A percentile compares a stretch with the other conserved stretches of the same genome.
These are phyloP conservation scores for Adansonia grandidieri DNA, from an alignment of 441 rosid genomes.

Conservation along the genomic window DNA sequence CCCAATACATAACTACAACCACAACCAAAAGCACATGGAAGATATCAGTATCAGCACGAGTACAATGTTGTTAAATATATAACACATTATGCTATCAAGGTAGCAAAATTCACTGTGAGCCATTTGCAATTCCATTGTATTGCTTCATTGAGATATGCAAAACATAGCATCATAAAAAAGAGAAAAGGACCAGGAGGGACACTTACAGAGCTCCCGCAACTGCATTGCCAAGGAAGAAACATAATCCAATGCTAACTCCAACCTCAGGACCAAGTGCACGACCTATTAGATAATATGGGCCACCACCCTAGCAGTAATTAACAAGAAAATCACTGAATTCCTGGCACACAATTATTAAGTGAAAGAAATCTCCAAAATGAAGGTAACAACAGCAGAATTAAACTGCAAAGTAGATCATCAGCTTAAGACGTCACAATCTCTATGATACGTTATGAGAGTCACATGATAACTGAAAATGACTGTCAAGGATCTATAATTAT, in stretches of 20 bases:
- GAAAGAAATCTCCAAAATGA: conserved; percentile 15
- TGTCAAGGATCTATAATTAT: background rate
- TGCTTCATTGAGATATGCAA: conserved; percentile 19
- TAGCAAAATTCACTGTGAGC: background rate
- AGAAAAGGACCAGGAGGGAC: conserved; percentile 30
- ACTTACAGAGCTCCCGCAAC: conserved; percentile 99
- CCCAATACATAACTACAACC: conserved; percentile 91
- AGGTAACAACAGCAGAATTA: conserved; percentile 11
- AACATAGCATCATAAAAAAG: conserved; percentile 9
- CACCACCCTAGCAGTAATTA: conserved; percentile 77
- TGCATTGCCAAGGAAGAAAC: conserved; percentile 99
- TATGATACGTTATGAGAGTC: background rate
- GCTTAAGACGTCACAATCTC: background rate
- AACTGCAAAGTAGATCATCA: conserved; percentile 4
- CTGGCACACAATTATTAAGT: conserved; percentile 1
- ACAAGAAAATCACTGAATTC: conserved; percentile 25
- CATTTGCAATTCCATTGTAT: background rate
- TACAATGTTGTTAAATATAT: conserved; percentile 7
- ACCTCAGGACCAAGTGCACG: conserved; percentile 99
- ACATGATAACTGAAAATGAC: conserved; percentile 8
- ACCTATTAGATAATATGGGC: conserved; percentile 99
- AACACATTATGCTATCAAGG: conserved; percentile 23
- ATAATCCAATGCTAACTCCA: conserved; percentile 98
- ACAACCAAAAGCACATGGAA: conserved; percentile 37
- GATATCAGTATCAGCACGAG: conserved; percentile 16